Base-by-base conservation (phyloP, 176 grass and related monocot genomes). In the Rhynchospora pubera region DNA sequence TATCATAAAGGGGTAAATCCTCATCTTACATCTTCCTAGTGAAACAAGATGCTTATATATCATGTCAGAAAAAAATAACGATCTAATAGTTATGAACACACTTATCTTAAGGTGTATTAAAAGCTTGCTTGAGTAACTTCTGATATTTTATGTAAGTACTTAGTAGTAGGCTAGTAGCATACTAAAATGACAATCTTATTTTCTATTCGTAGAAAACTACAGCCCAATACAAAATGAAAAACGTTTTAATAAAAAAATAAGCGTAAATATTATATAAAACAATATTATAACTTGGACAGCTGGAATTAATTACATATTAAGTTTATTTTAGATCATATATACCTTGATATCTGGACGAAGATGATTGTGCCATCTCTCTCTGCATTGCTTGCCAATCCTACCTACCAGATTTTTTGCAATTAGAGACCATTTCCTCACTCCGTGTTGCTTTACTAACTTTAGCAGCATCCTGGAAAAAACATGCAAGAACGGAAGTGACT, bases 311-410 rank as follows among this genome's bases (percentile, higher is more conserved):
- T n/a, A 7, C 5, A 77, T 69, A 28, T 45, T 65, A 50, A 84
- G 45, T 50, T 1, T 2, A 47, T 79, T 23, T 71, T 6, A 30
- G 13, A 84, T 67, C 19, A 13, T 5, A n/a, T n/a, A 13, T 5
- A 97, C 94, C 90, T 88, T 97, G 84, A 92, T 92, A 62, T 89
- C 74, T 7, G 92, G 94, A 0, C 84, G 83, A 0, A 97, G 61
- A 83, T 94, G 90, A 65, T 97, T 94, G 46, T 91, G 93, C 90
- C 90, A 94, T 88, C 94, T 83, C 69, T 92, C 94, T 77, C 92
- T 86, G 22, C 94, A 92, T 57, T 92, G 90, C 83, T 94, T 97
- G 9, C 92, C 92, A 18, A 94, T 94, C 72, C 90, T 89, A 3
- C 88, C 88, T 0, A 81, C 88, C 66, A 94, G 67, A 68, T 53